A percentile compares a stretch with the other conserved stretches of the same genome.
Evolutionary conservation across 768 basidiomycete genomes (phyloP).

Genomic region (Terana coerulea): DNA sequence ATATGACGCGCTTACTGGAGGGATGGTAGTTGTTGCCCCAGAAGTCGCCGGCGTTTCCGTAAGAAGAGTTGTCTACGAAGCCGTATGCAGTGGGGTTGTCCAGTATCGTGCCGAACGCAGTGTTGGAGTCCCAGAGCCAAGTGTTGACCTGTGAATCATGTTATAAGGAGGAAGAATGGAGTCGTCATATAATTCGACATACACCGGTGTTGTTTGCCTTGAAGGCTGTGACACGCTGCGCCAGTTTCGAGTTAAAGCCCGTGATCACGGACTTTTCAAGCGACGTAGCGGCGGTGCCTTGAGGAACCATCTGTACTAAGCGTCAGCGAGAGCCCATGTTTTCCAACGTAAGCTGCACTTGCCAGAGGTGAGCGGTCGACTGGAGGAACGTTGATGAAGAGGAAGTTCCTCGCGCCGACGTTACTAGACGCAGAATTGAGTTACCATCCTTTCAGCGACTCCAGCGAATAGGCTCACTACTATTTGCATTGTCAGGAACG

Average conservation of each 20-base stretch:
- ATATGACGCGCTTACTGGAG: slow-evolving; percentile 31
- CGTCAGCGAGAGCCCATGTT: background rate
- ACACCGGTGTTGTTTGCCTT: slow-evolving; percentile 43
- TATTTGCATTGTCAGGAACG: background rate
- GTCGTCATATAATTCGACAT: slow-evolving; percentile 16
- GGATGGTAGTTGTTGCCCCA: slow-evolving; percentile 60
- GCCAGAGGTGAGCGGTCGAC: slow-evolving; percentile 56
- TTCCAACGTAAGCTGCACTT: slow-evolving; percentile 29
- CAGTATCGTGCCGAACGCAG: slow-evolving; percentile 48
- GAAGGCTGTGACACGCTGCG: slow-evolving; percentile 37
- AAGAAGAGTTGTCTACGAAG: slow-evolving; percentile 48
- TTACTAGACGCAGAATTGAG: slow-evolving; percentile 28
- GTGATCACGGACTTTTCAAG: slow-evolving; percentile 44
- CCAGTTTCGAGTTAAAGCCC: slow-evolving; percentile 49
- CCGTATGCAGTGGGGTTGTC: slow-evolving; percentile 48
- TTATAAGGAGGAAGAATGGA: background rate
- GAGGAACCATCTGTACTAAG: slow-evolving; percentile 41
- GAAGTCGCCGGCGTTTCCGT: slow-evolving; percentile 43
- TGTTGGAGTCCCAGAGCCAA: slow-evolving; percentile 45
- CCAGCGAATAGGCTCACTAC: background rate
- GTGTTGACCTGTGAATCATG: background rate
- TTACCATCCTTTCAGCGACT: slow-evolving; percentile 27
- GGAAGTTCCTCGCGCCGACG: slow-evolving; percentile 56
- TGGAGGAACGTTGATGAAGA: slow-evolving; percentile 61
- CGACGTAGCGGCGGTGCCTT: slow-evolving; percentile 36